Evolutionary conservation across 2,329 filamentous ascomycete genomes (phyloP).

Genomic region (Boeremia exigua): DNA sequence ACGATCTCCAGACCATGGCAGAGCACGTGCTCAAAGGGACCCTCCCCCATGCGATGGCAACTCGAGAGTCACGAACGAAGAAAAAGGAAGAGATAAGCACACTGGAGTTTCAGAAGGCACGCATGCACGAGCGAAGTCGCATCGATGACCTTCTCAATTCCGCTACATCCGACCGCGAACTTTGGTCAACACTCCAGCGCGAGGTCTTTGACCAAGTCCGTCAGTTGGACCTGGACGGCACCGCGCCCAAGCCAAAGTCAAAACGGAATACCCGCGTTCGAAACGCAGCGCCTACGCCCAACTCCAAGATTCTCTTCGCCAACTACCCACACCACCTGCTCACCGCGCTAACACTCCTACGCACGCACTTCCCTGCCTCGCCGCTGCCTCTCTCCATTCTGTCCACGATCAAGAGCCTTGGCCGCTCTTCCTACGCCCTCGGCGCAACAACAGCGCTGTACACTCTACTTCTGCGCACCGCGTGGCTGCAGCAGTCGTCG

Average conservation of each 20-base stretch:
- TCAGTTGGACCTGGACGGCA: slow-evolving; percentile 59
- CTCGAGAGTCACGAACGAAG: neutral
- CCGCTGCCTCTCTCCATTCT: slow-evolving; percentile 66
- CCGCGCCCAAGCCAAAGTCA: neutral
- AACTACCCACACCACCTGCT: slow-evolving; percentile 69
- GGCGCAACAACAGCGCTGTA: slow-evolving; percentile 74
- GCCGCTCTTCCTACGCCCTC: slow-evolving; percentile 73
- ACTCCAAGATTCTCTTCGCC: slow-evolving; percentile 66
- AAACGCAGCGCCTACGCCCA: slow-evolving; percentile 13
- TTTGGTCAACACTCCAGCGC: slow-evolving; percentile 71
- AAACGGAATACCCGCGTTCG: neutral
- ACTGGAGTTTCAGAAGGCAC: slow-evolving; percentile 23
- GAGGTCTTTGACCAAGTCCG: slow-evolving; percentile 69
- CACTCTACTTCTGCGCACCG: slow-evolving; percentile 67
- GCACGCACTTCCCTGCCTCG: slow-evolving; percentile 66
- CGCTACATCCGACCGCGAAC: slow-evolving; percentile 65
- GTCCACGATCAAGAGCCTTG: slow-evolving; percentile 70
- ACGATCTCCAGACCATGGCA: slow-evolving; percentile 25
- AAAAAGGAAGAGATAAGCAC: neutral
- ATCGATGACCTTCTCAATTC: slow-evolving; percentile 62
- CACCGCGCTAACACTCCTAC: slow-evolving; percentile 63
- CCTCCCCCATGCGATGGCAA: slow-evolving; percentile 1
- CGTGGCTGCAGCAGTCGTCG: slow-evolving; percentile 68
- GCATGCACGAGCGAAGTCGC: slow-evolving; percentile 54
- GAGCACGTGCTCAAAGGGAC: slow-evolving; percentile 19